A percentile compares a stretch with the other conserved stretches of the same genome.
These are phyloP conservation scores for Chlorella vulgaris DNA, from an alignment of 139 green algal species.

Conservation along the genomic window DNA sequence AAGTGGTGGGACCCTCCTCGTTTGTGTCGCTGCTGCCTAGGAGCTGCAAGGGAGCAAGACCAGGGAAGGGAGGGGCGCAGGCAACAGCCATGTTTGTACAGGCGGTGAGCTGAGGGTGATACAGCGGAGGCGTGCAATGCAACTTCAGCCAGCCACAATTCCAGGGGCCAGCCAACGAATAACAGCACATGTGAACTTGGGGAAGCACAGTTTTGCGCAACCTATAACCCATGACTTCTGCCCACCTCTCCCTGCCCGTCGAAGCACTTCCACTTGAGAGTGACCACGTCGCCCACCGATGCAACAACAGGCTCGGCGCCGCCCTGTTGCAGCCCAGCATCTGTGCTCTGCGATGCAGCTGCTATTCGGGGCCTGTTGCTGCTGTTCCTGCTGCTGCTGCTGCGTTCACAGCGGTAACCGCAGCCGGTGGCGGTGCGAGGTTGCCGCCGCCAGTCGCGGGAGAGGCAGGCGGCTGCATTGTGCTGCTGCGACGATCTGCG, in stretches of 20 bases:
- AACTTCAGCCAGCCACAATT: not conserved
- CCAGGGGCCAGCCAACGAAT: no score
- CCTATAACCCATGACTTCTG: not conserved
- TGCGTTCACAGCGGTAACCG: no score
- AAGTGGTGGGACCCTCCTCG: constrained; percentile 72
- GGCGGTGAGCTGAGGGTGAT: not conserved
- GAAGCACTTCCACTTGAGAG: constrained; percentile 59
- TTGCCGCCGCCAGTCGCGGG: not conserved
- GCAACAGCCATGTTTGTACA: not conserved
- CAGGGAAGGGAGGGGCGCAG: not conserved
- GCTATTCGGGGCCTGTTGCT: not conserved
- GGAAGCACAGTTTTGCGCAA: no score
- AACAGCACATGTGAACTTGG: no score
- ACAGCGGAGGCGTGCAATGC: not conserved
- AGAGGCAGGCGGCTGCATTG: no score
- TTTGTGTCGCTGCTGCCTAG: constrained; percentile 48
- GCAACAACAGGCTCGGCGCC: constrained; percentile 28
- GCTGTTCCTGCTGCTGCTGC: no score
- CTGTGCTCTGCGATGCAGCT: not conserved
- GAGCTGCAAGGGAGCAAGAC: constrained; percentile 39
- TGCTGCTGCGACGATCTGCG: no score
- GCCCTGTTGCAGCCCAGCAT: not conserved
- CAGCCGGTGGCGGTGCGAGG: not conserved
- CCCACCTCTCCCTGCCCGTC: constrained; percentile 66
- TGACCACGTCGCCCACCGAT: constrained; percentile 66